Conservation (phyloP, 2,329 filamentous ascomycete species). For the Aspergillus luchuensis region DNA sequence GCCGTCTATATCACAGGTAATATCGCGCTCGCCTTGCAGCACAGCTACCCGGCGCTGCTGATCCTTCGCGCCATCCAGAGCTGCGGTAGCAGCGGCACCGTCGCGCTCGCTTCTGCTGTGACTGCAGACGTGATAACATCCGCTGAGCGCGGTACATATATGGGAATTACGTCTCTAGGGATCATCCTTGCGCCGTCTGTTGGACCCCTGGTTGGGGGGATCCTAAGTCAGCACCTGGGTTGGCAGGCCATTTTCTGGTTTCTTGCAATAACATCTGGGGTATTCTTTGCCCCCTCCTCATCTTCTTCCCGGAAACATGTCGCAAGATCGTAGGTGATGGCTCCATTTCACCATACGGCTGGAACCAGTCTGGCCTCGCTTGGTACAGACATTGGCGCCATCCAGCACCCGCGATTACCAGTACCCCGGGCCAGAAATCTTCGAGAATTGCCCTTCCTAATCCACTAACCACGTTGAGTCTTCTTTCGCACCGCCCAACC, state of each 20-base stretch:
- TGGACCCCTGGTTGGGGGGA: constrained; percentile 55
- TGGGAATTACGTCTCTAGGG: constrained; percentile 39
- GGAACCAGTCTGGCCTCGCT: constrained; percentile 32
- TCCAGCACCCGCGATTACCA: constrained; percentile 32
- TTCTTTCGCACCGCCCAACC: constrained; percentile 39
- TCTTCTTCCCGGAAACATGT: constrained; percentile 41
- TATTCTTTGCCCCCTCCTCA: constrained; percentile 26
- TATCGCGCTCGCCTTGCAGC: constrained; percentile 43
- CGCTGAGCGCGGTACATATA: constrained; percentile 45
- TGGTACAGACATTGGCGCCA: background rate
- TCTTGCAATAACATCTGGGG: constrained; percentile 46
- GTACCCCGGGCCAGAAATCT: constrained; percentile 29
- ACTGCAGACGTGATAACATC: constrained; percentile 46
- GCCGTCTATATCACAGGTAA: constrained; percentile 47
- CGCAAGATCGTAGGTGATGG: constrained; percentile 40
- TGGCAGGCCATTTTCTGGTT: constrained; percentile 60
- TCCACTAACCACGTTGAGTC: constrained; percentile 40
- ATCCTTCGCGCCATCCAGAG: constrained; percentile 48
- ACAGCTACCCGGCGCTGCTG: constrained; percentile 41
- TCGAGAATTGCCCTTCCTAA: constrained; percentile 36
- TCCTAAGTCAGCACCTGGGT: constrained; percentile 50
- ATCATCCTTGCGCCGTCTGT: constrained; percentile 49
- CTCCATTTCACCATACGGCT: constrained; percentile 26
- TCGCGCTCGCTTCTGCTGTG: constrained; percentile 44
- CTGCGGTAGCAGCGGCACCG: constrained; percentile 44